Evolutionary conservation across 75 land plant genomes (phyloP).

Genomic region (Ceratopteris richardii): DNA sequence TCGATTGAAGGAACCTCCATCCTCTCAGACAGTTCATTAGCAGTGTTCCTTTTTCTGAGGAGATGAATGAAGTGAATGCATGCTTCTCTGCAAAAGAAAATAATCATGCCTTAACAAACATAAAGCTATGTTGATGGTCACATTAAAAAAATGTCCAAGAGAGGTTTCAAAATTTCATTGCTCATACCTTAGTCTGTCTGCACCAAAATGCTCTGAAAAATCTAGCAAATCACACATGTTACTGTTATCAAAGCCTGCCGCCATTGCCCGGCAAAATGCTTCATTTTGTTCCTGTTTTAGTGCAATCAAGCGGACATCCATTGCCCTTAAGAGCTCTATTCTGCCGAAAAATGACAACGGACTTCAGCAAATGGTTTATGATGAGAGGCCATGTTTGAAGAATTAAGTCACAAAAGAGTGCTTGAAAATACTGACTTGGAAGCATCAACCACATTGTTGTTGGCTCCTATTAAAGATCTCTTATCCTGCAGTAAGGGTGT

Average conservation of each 20-base stretch:
- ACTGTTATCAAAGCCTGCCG: constrained; percentile 13
- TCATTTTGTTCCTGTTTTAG: constrained; percentile 9
- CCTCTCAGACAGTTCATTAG: constrained; percentile 19
- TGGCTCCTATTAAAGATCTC: too few relatives aligned
- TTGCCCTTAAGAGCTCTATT: constrained; percentile 12
- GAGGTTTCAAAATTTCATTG: too few relatives aligned
- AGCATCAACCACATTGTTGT: too few relatives aligned
- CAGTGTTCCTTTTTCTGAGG: constrained; percentile 43
- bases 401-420: too few relatives aligned
- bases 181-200: not conserved
- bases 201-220: constrained; percentile 18
- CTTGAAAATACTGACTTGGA: too few relatives aligned
- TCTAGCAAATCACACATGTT: constrained; percentile 14
- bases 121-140: too few relatives aligned
- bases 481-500: too few relatives aligned
- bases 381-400: too few relatives aligned
- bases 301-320: constrained; percentile 13
- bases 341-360: not conserved
- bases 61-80: constrained; percentile 35
- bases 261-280: constrained; percentile 11
- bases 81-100: constrained; percentile 36
- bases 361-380: too few relatives aligned
- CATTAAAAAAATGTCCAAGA: too few relatives aligned
- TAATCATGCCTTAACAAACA: too few relatives aligned
- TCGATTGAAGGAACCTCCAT: constrained; percentile 26